A percentile compares a stretch with the other conserved stretches of the same genome.
Conservation (phyloP, 768 basidiomycete genomes). For the Melanogaster broomeanus region DNA sequence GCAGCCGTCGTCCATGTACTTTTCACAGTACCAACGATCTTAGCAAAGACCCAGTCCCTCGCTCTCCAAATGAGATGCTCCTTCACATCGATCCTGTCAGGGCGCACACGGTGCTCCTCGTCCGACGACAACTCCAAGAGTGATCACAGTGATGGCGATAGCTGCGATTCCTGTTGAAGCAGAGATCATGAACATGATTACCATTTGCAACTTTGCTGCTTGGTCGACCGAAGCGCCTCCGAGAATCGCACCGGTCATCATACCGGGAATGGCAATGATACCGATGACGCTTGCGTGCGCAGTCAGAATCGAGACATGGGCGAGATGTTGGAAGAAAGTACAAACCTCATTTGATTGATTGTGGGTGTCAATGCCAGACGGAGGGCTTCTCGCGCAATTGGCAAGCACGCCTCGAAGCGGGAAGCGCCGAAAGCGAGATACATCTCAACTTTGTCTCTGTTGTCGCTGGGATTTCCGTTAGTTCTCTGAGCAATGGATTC, state of each 20-base stretch:
- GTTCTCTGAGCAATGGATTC: neutral
- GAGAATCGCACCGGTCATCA: slow-evolving; percentile 92
- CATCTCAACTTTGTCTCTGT: slow-evolving; percentile 82
- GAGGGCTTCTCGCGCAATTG: slow-evolving; percentile 78
- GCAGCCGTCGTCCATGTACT: neutral
- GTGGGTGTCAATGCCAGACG: slow-evolving; percentile 77
- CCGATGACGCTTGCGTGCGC: slow-evolving; percentile 62
- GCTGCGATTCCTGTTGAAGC: slow-evolving; percentile 73
- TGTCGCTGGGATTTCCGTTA: slow-evolving; percentile 53
- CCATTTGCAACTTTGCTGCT: slow-evolving; percentile 86
- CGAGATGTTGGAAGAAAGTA: neutral
- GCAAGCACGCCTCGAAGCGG: slow-evolving; percentile 79
- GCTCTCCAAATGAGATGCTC: slow-evolving; percentile 36
- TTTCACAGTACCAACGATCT: slow-evolving; percentile 15
- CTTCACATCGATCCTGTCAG: slow-evolving; percentile 55
- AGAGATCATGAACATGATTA: slow-evolving; percentile 93
- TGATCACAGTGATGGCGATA: slow-evolving; percentile 61
- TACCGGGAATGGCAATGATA: slow-evolving; percentile 80
- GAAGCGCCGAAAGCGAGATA: slow-evolving; percentile 87
- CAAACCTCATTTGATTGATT: slow-evolving; percentile 84
- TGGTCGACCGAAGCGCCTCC: slow-evolving; percentile 84
- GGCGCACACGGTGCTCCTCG: slow-evolving; percentile 59
- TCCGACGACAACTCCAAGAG: slow-evolving; percentile 70
- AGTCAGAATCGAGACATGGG: neutral
- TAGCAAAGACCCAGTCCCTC: slow-evolving; percentile 31